Evolutionary conservation across 257 asterid genomes (phyloP), one percentile per base, ranked within the genome.

Genomic region (Eustoma russellianum): DNA sequence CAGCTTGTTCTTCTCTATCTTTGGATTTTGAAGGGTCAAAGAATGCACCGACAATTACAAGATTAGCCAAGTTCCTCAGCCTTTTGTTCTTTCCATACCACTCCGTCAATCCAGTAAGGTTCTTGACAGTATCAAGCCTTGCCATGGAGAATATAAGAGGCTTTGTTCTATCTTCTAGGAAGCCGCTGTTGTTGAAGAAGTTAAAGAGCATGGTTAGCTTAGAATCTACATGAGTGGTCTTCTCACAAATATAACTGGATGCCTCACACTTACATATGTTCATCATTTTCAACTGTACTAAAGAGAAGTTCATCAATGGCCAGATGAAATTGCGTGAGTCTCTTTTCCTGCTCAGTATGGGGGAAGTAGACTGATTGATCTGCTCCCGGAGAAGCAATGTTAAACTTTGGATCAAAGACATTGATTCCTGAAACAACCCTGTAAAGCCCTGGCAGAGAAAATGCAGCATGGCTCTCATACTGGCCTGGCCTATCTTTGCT

Each of bases 81-180:
- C 71, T 72, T 60, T 69, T 86, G 88, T 90, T 86, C 77, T 71
- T 83, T 18, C 98, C 98, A 17, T 73, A 90, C 98, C 94, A 86
- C 55, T 90, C 96, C 13, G 86, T 69, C 74, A 90, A 75, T 50
- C 97, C 96, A 19, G 86, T 71, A 2, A 85, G 71, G 53, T 90
- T 90, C 83, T 86, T 90, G 64, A 90, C 96, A 30, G 46, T 62
- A 16, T 86, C 96, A 24, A 86, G 82, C 81, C 98, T 86, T 41
- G 98, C 96, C 98, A 90, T 90, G 68, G 93, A 74, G 83, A 90
- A 90, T 38, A 90, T 79, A 13, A 90, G 74, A 2, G 96, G 98
- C 53, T 86, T 90, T 71, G 59, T 81, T 59, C 50, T 73, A 71
- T 90, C 95, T 63, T 83, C 93, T 44, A 90, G 62, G 48, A 69